Conservation (phyloP, 2,329 filamentous ascomycete genomes). For the Fusarium sp. region DNA sequence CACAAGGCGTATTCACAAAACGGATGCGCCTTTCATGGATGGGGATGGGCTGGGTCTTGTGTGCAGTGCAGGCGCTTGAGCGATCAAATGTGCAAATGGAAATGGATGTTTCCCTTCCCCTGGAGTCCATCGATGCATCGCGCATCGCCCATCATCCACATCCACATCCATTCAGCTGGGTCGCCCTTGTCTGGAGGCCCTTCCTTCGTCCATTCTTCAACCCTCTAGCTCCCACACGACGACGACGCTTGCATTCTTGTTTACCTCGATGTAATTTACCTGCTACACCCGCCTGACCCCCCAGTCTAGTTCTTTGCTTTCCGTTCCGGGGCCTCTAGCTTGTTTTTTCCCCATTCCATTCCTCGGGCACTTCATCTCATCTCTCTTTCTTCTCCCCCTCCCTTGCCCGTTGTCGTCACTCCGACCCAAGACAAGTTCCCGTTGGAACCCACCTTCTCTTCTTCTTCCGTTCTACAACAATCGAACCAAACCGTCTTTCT, state of each 20-base stretch:
- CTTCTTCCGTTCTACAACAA: slow-evolving; percentile 21
- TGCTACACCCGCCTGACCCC: slow-evolving; percentile 12
- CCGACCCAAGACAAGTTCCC: background rate
- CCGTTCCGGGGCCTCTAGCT: slow-evolving; percentile 4
- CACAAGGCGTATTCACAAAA: background rate
- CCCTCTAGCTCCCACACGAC: slow-evolving; percentile 7
- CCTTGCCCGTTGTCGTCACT: slow-evolving; percentile 28
- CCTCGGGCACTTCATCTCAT: slow-evolving; percentile 32
- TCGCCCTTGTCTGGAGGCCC: slow-evolving; percentile 23
- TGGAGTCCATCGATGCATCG: background rate
- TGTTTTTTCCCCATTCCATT: slow-evolving; percentile 20
- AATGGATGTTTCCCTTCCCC: slow-evolving; percentile 5
- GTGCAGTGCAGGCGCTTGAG: background rate
- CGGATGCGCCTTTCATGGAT: background rate
- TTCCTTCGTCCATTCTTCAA: slow-evolving; percentile 13
- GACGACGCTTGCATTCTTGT: slow-evolving; percentile 29
- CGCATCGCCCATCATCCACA: slow-evolving; percentile 19
- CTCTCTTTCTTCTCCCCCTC: slow-evolving; percentile 15
- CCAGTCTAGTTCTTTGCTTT: slow-evolving; percentile 24
- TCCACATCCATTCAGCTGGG: slow-evolving; percentile 19
- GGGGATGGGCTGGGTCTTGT: background rate
- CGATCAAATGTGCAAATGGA: background rate
- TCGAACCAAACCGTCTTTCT: slow-evolving; percentile 23
- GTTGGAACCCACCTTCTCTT: slow-evolving; percentile 28
- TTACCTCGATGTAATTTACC: slow-evolving; percentile 33